Base-by-base conservation (phyloP, 768 basidiomycete genomes). In the Calocera viscosa region DNA sequence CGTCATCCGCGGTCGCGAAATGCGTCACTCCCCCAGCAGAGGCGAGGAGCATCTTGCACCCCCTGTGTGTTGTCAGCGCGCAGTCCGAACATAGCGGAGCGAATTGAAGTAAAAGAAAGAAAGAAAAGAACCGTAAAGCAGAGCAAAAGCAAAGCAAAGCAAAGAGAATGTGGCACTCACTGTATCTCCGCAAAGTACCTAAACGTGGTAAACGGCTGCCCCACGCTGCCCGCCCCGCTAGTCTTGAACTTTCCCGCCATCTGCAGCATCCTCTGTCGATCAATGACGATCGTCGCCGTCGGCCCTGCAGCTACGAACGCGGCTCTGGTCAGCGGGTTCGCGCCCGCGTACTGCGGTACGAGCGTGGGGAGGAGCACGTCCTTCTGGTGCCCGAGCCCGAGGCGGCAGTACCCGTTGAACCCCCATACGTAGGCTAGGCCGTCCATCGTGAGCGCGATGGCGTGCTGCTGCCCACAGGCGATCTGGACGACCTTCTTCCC, bases 1-100 rank as follows among this genome's bases (percentile, higher is more conserved):
- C 87, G 63, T 93, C 91, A 1, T 84, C 81, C 0, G 88, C 83
- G 32, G 89, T 78, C 5, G 87, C 80, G 81, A 90, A 96, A 73
- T 95, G 90, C 0, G 93, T 93, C 17, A 94, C 91, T 19, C 94
- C 94, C 34, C 95, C 95, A 47, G 86, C 88, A 19, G 81, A 78
- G 1, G 86, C 86, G 7, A 82, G 78, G 24, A 77, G 76, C 32
- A 90, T 84, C 73, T 91, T 91, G 79, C 90, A 95, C 1, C 84
- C 86, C 86, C 87, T 91, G n/a, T n/a, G n/a, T n/a, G n/a, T n/a
- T n/a, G n/a, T n/a, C n/a, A n/a, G n/a, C n/a, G n/a, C n/a, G n/a
- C n/a, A n/a, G n/a, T n/a, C n/a, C n/a, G n/a, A n/a, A n/a, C n/a
- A n/a, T n/a, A n/a, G n/a, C n/a, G n/a, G n/a, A n/a, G n/a, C n/a